Conservation (phyloP, 2,329 filamentous ascomycete genomes). For the Sporothrix schenckii region DNA sequence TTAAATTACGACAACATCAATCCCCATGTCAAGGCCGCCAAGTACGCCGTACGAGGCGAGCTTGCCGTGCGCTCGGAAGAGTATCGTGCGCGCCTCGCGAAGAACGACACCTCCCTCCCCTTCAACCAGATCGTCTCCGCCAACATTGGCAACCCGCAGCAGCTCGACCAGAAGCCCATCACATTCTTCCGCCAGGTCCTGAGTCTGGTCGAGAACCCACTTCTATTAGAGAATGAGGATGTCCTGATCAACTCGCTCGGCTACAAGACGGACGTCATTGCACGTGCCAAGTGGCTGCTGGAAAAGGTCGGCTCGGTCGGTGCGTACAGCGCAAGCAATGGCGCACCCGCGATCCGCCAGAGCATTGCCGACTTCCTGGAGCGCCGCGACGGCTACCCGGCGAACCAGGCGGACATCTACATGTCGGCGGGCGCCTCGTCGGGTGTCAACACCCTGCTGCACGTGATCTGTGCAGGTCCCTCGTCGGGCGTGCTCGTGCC, state of each 20-base stretch:
- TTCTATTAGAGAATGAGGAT: slow-evolving; percentile 78
- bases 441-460: slow-evolving; percentile 89
- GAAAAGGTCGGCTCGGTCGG: slow-evolving; percentile 87
- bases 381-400: slow-evolving; percentile 84
- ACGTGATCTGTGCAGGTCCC: slow-evolving; percentile 79
- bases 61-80: slow-evolving; percentile 91
- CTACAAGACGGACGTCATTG: slow-evolving; percentile 88
- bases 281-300: slow-evolving; percentile 78
- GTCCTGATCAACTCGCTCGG: slow-evolving; percentile 74
- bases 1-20: slow-evolving; percentile 90
- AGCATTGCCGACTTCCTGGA: slow-evolving; percentile 93
- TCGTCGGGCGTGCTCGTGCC: slow-evolving; percentile 86
- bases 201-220: slow-evolving; percentile 88
- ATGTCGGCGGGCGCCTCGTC: slow-evolving; percentile 89
- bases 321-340: slow-evolving; percentile 93
- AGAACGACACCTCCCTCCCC: slow-evolving; percentile 64
- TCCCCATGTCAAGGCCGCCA: slow-evolving; percentile 78
- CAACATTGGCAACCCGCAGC: slow-evolving; percentile 99
- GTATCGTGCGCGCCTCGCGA: slow-evolving; percentile 74
- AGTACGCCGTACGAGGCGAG: slow-evolving; percentile 96
- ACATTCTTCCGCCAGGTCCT: slow-evolving; percentile 98
- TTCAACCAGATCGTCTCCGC: slow-evolving; percentile 92
- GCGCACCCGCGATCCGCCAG: slow-evolving; percentile 81
- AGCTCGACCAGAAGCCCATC: slow-evolving; percentile 98
- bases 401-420: slow-evolving; percentile 81